Base-by-base conservation (phyloP, 257 asterid species). In the Penstemon eatonii region DNA sequence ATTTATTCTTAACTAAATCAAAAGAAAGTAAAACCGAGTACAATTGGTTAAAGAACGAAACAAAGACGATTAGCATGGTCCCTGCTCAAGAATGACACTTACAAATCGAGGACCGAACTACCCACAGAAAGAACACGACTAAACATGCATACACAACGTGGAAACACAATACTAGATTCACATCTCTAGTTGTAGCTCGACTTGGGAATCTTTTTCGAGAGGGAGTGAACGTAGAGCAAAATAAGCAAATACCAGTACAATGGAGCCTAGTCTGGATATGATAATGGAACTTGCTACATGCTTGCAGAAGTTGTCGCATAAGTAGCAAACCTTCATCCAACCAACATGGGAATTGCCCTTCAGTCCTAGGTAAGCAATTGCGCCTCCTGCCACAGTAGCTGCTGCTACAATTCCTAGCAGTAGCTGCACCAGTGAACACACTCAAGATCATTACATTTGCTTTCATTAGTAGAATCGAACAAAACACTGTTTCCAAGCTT, bases 361-460 rank as follows among this genome's bases (percentile, higher is more conserved):
- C 63, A 80, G 59, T 7, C 95, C 98, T 4, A 89, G 33, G 79
- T 92, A 89, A 7, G 63, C 88, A n/a, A 92, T 92, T 45, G 79
- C 94, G 10, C 84, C 96, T 54, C 89, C 96, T 11, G 96, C 59
- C 59, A 97, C 97, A 0, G 86, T 80, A 39, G 97, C 98, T 42
- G 98, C 51, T 6, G 95, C 94, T 42, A 84, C 76, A 3, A 87
- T 83, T 40, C 98, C 98, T 50, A 92, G 54, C 70, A 90, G 50
- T 37, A 92, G 81, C 98, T 92, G 86, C 81, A 80, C 33, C 33
- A 25, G 2, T 25, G 2, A 25, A 25, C 33, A 25, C 33, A 25
- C 33, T 25, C 33, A 25, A 25, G 33, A 25, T 25, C 33, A 25
- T 25, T 25, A 25, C 33, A 25, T 25, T 25, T 25, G 33, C 33